A percentile compares a stretch with the other conserved stretches of the same genome.
These are phyloP conservation scores for Fraxinus paxiana DNA, from an alignment of 305 asterid genomes.

Conservation along the genomic window DNA sequence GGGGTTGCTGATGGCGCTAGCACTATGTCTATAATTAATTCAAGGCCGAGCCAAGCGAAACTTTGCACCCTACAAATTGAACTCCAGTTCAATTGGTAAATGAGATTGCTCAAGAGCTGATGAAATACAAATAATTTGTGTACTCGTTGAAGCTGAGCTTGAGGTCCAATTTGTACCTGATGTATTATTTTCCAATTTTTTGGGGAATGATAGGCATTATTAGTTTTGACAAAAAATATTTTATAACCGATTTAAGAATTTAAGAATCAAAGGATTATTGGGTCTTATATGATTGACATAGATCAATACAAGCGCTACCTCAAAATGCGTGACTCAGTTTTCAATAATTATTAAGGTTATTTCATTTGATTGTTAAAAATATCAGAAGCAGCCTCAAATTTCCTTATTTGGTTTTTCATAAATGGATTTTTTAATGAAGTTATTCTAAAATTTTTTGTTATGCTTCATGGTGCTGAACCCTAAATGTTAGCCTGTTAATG, in stretches of 20 bases:
- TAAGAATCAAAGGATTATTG: neutral
- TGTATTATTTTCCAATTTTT: neutral
- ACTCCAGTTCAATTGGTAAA: neutral
- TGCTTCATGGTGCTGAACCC: neutral
- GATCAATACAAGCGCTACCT: neutral
- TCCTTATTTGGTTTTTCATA: neutral
- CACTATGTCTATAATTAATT: neutral
- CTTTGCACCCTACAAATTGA: neutral
- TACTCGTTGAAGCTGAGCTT: neutral
- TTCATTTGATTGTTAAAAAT: neutral
- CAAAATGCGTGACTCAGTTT: neutral
- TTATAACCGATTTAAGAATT: neutral
- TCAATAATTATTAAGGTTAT: neutral
- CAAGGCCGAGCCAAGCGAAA: neutral
- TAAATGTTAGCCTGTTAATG: neutral
- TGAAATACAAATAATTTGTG: neutral
- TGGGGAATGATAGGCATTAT: neutral
- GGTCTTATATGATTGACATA: neutral
- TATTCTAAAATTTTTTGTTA: neutral
- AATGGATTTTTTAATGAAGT: neutral
- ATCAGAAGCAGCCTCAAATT: neutral
- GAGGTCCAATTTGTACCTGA: neutral
- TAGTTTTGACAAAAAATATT: neutral
- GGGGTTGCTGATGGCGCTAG: neutral
- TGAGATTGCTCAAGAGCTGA: neutral